Base-by-base conservation (phyloP, 805 yeast genomes). In the Candida dajiaensis region DNA sequence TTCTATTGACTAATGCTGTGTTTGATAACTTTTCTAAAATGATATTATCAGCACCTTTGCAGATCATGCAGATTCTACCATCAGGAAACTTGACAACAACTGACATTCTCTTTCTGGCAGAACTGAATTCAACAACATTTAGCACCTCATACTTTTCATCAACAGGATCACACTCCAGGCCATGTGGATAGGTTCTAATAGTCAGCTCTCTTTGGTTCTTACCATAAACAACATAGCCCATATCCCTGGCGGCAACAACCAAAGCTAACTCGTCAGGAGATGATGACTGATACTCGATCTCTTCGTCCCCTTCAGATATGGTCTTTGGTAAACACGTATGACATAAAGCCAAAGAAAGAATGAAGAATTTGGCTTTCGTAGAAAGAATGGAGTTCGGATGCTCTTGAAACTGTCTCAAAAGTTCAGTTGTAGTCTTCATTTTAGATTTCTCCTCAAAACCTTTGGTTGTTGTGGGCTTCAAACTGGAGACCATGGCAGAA, bases 181-280 rank as follows among this genome's bases (percentile, higher is more conserved):
- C 97, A 44, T 81, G 57, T 0, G 98, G 97, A 61, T 84, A 94
- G 0, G 89, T 78, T 54, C 90, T 82, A 20, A 94, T 67, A 0
- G 83, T 76, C 40, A 94, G 62, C 1, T 68, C 63, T 48, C 76
- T 77, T 40, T 78, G 79, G 49, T 78, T 78, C 45, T 85, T 78
- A 48, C 87, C 89, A 47, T 71, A 74, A 8, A 90, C 85, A n/a
- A 90, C 81, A 63, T 73, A 94, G 0, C 99, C 99, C 73, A 94
- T 73, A 60, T 94, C 99, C 54, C 96, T 75, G 0, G 99, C 99
- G 1, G 98, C 99, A 40, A 84, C 80, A 3, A 94, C 92, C 26
- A 94, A 69, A 0, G 99, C 99, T 42, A 90, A 67, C 63, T 94
- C 99, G 66, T 94, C 99, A 0, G 99, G 99, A 0, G 97, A 90